A percentile compares a stretch with the other conserved stretches of the same genome.
Conservation (phyloP, 2,329 filamentous ascomycete genomes). For the Claviceps sp. region DNA sequence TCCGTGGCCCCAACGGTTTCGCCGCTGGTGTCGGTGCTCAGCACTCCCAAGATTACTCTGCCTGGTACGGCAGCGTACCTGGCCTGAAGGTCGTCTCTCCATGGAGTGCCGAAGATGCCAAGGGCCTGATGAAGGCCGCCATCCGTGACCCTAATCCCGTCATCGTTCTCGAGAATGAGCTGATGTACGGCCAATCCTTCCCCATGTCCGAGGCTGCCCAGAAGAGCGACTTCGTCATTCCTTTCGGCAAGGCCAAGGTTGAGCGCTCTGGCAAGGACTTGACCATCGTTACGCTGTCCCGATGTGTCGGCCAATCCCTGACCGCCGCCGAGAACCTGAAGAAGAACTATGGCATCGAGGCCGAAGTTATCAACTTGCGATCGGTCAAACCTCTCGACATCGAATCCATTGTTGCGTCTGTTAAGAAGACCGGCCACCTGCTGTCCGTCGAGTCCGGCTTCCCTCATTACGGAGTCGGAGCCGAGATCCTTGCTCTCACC, state of each 20-base stretch:
- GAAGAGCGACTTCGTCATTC: constrained; percentile 91
- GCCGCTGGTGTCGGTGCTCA: constrained; percentile 89
- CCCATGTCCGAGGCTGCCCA: constrained; percentile 96
- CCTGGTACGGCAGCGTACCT: constrained; percentile 97
- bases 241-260: constrained; percentile 98
- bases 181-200: constrained; percentile 87
- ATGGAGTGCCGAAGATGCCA: constrained; percentile 95
- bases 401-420: constrained; percentile 86
- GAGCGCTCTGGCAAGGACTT: constrained; percentile 92
- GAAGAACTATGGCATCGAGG: constrained; percentile 91
- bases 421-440: constrained; percentile 96
- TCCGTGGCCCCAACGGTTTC: constrained; percentile 98
- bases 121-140: constrained; percentile 93
- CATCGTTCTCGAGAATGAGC: constrained; percentile 77
- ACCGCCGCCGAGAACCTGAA: constrained; percentile 82
- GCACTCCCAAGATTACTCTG: constrained; percentile 97
- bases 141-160: constrained; percentile 98
- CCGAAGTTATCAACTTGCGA: constrained; percentile 94
- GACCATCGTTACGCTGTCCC: constrained; percentile 87
- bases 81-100: constrained; percentile 94
- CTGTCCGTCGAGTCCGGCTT: constrained; percentile 91
- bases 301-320: constrained; percentile 87
- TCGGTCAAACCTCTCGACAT: constrained; percentile 95
- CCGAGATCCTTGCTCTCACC: constrained; percentile 84
- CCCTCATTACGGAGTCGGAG: constrained; percentile 83